These are phyloP conservation scores for Aegilops sharonensis DNA, from an alignment of 176 grass and related monocot genomes.

Conservation along the genomic window DNA sequence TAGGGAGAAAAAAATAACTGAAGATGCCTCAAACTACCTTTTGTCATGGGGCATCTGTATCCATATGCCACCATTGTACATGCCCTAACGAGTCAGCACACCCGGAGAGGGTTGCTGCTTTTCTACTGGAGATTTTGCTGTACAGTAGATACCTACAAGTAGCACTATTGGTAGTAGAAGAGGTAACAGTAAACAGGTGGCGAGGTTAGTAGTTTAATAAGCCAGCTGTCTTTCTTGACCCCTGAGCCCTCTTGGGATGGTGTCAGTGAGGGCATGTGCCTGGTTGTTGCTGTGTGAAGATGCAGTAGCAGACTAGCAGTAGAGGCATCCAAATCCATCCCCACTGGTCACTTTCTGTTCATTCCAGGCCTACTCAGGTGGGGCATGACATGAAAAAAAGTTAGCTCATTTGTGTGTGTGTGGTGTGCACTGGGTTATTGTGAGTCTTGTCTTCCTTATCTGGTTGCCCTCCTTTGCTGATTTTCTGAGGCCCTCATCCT, in stretches of 20 bases:
- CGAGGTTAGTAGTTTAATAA: neutral
- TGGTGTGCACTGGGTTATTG: constrained; percentile 13
- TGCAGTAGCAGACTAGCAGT: neutral
- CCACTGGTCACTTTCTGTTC: constrained; percentile 18
- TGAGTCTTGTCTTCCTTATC: constrained; percentile 31
- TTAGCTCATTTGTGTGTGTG: neutral
- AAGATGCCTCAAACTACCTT: too few relatives aligned
- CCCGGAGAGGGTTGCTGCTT: neutral
- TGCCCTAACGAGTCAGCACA: neutral
- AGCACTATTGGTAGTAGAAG: neutral
- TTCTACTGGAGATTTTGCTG: neutral
- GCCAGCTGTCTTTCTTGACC: neutral
- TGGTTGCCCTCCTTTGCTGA: constrained; percentile 8
- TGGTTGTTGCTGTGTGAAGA: constrained; percentile 1
- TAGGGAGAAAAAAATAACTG: too few relatives aligned
- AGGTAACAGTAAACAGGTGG: constrained; percentile 2
- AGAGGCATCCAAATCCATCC: too few relatives aligned
- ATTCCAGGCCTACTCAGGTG: constrained; percentile 5
- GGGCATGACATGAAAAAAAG: neutral
- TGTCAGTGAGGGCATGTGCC: constrained; percentile 34
- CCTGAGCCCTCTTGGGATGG: neutral
- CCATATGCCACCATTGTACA: too few relatives aligned
- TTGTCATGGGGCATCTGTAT: too few relatives aligned
- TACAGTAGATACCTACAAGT: neutral
- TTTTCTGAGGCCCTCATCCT: constrained; percentile 20